These are phyloP conservation scores for Galeopsis tetrahit DNA, from an alignment of 257 asterid genomes.

Conservation along the genomic window DNA sequence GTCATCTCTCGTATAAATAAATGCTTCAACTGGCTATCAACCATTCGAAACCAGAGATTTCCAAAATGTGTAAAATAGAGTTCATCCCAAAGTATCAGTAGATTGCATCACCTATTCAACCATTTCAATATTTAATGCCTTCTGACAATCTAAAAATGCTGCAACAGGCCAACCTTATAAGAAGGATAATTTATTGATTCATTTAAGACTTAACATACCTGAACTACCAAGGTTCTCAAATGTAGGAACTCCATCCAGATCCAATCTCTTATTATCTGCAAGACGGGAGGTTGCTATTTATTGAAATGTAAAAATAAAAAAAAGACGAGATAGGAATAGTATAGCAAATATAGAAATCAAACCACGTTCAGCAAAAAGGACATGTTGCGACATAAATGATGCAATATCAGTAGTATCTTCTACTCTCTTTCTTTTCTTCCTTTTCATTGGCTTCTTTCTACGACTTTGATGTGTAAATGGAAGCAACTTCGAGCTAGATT, in stretches of 20 bases:
- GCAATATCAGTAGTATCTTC: slow-evolving; percentile 59
- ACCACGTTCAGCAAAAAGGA: slow-evolving; percentile 77
- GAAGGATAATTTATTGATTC: not conserved
- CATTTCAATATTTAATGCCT: slow-evolving; percentile 4
- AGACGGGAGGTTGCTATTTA: slow-evolving; percentile 9
- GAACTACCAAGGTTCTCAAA: slow-evolving; percentile 65
- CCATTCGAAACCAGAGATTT: not conserved
- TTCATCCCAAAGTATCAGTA: not conserved
- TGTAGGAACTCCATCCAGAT: slow-evolving; percentile 56
- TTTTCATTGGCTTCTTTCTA: slow-evolving; percentile 55
- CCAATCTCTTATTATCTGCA: slow-evolving; percentile 71
- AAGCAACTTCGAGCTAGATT: slow-evolving; percentile 60
- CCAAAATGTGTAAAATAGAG: not conserved
- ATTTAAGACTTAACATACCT: slow-evolving; percentile 45
- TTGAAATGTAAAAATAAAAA: not conserved
- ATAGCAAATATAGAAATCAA: slow-evolving; percentile 4
- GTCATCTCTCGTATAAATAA: not conserved
- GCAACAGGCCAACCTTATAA: slow-evolving; percentile 14
- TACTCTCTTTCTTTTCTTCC: slow-evolving; percentile 74
- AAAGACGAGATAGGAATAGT: too few species aligned
- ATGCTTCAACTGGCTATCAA: not conserved
- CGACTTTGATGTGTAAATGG: slow-evolving; percentile 50
- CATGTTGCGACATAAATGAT: slow-evolving; percentile 67
- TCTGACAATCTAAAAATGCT: slow-evolving; percentile 29
- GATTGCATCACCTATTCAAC: not conserved